These are phyloP conservation scores for Tympanopsis confertula DNA, from an alignment of 2,329 filamentous ascomycete species.

Conservation along the genomic window DNA sequence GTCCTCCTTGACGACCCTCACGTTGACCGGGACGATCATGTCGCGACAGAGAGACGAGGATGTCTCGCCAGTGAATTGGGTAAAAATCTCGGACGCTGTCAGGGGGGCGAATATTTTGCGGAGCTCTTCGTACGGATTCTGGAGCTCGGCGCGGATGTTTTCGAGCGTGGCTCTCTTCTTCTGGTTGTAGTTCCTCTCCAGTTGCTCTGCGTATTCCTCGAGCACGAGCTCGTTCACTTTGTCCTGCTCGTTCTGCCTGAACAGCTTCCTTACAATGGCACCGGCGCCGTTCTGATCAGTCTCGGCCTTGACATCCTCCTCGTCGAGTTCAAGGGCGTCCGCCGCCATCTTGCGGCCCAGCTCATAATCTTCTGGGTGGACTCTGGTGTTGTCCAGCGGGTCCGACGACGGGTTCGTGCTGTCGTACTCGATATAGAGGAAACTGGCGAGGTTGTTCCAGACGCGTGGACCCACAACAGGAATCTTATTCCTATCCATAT, in stretches of 20 bases:
- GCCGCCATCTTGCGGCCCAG: constrained; percentile 97
- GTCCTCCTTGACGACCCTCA: constrained; percentile 80
- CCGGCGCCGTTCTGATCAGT: constrained; percentile 79
- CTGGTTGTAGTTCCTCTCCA: constrained; percentile 85
- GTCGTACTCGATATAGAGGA: constrained; percentile 82
- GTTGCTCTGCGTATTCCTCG: constrained; percentile 91
- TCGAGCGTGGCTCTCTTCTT: constrained; percentile 91
- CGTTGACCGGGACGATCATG: constrained; percentile 85
- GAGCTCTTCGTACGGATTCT: constrained; percentile 87
- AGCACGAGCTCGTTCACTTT: constrained; percentile 92
- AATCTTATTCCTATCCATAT: constrained; percentile 66
- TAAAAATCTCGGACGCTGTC: constrained; percentile 71
- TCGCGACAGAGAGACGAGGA: constrained; percentile 69
- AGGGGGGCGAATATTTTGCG: constrained; percentile 67
- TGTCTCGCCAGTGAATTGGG: constrained; percentile 92
- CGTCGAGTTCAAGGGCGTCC: constrained; percentile 88
- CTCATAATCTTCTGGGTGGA: constrained; percentile 97
- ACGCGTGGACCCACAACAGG: constrained; percentile 80
- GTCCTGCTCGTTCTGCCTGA: constrained; percentile 86
- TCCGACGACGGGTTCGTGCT: constrained; percentile 71
- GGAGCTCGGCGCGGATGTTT: constrained; percentile 86
- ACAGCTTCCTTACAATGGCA: constrained; percentile 90
- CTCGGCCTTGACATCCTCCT: constrained; percentile 94
- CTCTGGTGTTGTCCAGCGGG: constrained; percentile 89
- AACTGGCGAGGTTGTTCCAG: constrained; percentile 95